Percentiles rank a stretch among this genome's conserved stretches.
Evolutionary conservation across 352 stramenopile species (phyloP).

Genomic region (Pythium chondricola): DNA sequence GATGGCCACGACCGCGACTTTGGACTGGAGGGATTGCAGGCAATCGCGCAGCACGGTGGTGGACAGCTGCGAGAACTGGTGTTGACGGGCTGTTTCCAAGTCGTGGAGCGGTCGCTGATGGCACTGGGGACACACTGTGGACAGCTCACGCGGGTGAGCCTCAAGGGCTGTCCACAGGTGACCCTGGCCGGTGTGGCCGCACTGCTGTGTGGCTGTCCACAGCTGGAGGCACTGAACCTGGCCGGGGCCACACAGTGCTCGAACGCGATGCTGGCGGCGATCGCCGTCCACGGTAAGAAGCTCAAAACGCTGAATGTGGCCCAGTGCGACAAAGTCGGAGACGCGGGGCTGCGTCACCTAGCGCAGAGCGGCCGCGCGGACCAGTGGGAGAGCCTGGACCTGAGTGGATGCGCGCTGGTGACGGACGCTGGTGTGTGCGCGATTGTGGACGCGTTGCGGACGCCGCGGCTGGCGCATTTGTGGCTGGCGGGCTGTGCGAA

Average conservation of each 20-base stretch:
- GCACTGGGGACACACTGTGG: constrained; percentile 56
- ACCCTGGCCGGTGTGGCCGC: constrained; percentile 57
- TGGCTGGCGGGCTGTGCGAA: constrained; percentile 47
- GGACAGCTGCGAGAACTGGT: no score
- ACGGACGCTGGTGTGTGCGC: constrained; percentile 46
- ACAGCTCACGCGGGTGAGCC: constrained; percentile 54
- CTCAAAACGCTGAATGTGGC: constrained; percentile 48
- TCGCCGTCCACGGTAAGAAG: constrained; percentile 24
- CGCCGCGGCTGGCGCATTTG: constrained; percentile 43
- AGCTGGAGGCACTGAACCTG: constrained; percentile 43
- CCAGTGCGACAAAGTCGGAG: constrained; percentile 57
- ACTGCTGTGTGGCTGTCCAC: constrained; percentile 51
- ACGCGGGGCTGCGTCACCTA: constrained; percentile 48
- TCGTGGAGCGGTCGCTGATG: constrained; percentile 75
- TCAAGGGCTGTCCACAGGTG: constrained; percentile 81
- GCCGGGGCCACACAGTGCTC: constrained; percentile 46
- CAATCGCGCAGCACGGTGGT: constrained; percentile 66
- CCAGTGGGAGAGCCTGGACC: constrained; percentile 55
- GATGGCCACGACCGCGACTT: constrained; percentile 91
- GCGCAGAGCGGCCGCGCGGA: constrained; percentile 41
- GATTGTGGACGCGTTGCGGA: constrained; percentile 51
- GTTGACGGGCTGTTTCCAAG: constrained; percentile 74
- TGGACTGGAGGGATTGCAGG: constrained; percentile 88
- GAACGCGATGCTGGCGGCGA: constrained; percentile 52
- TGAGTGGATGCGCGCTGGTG: constrained; percentile 44